Conservation (phyloP, 1,284 basidiomycete genomes). For the Leccinum pallidistipes region DNA sequence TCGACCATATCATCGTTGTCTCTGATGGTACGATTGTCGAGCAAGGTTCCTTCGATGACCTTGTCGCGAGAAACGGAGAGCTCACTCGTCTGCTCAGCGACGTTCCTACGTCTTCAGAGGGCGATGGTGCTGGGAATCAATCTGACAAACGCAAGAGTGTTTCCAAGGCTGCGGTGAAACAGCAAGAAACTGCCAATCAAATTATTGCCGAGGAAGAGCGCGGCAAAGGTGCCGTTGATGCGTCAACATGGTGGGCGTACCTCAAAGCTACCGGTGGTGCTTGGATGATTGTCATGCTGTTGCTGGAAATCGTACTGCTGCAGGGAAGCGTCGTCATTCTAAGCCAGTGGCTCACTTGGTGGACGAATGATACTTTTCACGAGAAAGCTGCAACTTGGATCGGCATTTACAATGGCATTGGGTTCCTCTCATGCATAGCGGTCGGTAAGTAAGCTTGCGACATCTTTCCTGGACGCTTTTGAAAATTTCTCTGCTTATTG, state of each 20-base stretch:
- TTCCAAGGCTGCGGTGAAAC: conserved; percentile 10
- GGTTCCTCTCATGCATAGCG: conserved; percentile 39
- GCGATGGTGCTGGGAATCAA: conserved; percentile 33
- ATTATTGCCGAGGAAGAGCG: conserved; percentile 60
- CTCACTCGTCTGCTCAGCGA: conserved; percentile 39
- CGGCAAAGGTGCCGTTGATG: conserved; percentile 52
- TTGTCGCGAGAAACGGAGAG: conserved; percentile 37
- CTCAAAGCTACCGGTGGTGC: conserved; percentile 27
- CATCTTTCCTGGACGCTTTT: conserved; percentile 12
- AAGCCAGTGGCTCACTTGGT: conserved; percentile 33
- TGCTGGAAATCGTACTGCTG: conserved; percentile 18
- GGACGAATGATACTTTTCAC: conserved; percentile 36
- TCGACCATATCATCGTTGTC: conserved; percentile 56
- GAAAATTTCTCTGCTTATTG: background rate
- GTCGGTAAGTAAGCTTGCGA: conserved; percentile 28
- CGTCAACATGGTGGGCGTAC: conserved; percentile 35
- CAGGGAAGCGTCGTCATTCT: conserved; percentile 22
- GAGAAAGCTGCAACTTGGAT: conserved; percentile 29
- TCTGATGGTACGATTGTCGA: conserved; percentile 43
- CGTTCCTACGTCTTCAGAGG: conserved; percentile 35
- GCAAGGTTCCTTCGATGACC: conserved; percentile 43
- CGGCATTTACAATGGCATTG: conserved; percentile 32
- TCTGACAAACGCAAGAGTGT: conserved; percentile 26
- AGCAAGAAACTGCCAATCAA: conserved; percentile 37
- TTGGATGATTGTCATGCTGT: conserved; percentile 20